Conservation (phyloP, 768 basidiomycete genomes). For the Tylopilus balloui region DNA sequence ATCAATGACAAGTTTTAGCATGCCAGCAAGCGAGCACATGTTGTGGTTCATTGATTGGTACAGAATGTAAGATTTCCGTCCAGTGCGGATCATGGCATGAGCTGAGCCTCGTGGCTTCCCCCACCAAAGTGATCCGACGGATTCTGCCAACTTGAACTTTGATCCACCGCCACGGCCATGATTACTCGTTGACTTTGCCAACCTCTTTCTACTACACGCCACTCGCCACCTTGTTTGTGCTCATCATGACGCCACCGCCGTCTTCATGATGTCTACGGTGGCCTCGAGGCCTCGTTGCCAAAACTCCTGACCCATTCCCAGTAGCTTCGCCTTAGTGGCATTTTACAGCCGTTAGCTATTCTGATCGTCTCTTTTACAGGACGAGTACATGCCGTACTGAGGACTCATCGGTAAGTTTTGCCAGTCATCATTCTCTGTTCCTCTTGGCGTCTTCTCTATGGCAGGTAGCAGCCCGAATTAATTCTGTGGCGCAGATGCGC, state of each 20-base stretch:
- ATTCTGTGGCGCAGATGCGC: constrained; percentile 4
- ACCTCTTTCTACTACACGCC: neutral
- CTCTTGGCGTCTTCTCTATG: neutral
- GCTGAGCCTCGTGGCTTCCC: too few species aligned
- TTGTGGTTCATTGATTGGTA: too few species aligned
- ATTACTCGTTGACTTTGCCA: neutral
- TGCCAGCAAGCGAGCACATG: too few species aligned
- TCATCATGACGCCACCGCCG: neutral
- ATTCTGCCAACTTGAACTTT: too few species aligned
- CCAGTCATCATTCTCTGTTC: constrained; percentile 1
- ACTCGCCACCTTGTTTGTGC: neutral
- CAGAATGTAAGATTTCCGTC: too few species aligned
- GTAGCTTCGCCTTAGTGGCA: neutral
- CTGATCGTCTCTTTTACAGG: neutral
- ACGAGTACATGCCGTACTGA: neutral
- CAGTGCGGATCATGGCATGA: too few species aligned
- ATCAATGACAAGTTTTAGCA: too few species aligned
- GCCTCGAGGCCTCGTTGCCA: too few species aligned
- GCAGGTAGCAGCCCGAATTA: neutral
- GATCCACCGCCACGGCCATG: too few species aligned
- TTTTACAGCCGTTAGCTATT: neutral
- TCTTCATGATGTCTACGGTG: too few species aligned
- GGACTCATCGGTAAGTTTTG: neutral
- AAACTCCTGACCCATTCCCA: constrained; percentile 6
- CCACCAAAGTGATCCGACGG: too few species aligned